Percentiles rank a stretch among this genome's conserved stretches.
These are phyloP conservation scores for Sclerotinia minor DNA, from an alignment of 2,329 filamentous ascomycete genomes.

Conservation along the genomic window DNA sequence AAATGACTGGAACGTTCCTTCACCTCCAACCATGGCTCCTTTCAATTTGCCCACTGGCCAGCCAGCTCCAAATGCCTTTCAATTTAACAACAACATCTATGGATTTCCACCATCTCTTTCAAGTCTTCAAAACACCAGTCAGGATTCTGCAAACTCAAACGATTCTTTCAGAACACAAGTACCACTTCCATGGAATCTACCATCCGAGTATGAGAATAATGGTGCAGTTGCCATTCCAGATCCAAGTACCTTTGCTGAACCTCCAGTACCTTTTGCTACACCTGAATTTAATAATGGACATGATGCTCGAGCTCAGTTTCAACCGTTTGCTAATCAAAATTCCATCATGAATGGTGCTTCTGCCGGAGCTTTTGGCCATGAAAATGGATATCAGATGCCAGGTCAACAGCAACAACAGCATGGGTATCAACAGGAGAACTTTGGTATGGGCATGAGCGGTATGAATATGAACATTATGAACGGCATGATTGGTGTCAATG, in stretches of 20 bases:
- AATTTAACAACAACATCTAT: constrained; percentile 5
- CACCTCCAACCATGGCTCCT: constrained; percentile 3
- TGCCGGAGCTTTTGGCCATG: background rate
- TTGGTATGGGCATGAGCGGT: background rate
- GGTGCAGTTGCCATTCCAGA: constrained; percentile 4
- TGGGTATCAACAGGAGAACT: constrained; percentile 1
- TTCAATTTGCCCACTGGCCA: constrained; percentile 20
- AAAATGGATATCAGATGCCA: background rate
- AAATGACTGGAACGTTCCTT: background rate
- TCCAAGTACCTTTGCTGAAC: constrained; percentile 18
- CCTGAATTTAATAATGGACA: constrained; percentile 12
- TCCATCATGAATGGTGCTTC: background rate
- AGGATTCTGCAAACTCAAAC: constrained; percentile 14
- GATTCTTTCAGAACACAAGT: constrained; percentile 36
- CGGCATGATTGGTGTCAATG: background rate
- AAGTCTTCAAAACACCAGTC: constrained; percentile 13
- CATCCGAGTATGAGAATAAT: constrained; percentile 19
- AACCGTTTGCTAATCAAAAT: constrained; percentile 6
- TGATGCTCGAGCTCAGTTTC: constrained; percentile 15
- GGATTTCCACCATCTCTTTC: constrained; percentile 9
- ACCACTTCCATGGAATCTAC: constrained; percentile 33
- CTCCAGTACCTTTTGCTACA: constrained; percentile 22
- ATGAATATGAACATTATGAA: background rate
- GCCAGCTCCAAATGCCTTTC: constrained; percentile 16
- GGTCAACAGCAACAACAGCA: constrained; percentile 3